A percentile compares a stretch with the other conserved stretches of the same genome.
phyloP scores from a whole-genome alignment of 1,284 basidiomycete genomes.

The Inonotus hispidus region DNA sequence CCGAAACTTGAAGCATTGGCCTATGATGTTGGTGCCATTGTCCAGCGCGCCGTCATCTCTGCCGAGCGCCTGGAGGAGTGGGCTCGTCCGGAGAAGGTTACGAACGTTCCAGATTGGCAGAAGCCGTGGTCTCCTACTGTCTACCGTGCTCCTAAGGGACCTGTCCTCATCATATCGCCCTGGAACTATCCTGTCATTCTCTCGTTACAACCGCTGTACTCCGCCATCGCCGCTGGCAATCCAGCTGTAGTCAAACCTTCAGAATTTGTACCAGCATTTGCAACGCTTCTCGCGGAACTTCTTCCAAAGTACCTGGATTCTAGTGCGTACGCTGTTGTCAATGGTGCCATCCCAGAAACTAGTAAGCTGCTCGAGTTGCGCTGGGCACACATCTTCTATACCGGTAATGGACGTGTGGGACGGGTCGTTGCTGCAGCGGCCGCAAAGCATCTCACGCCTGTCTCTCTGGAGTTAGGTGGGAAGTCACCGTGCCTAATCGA shows the following conservation, averaged over 20 bases:
- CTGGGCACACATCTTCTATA: conserved; percentile 19
- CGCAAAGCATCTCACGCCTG: conserved; percentile 67
- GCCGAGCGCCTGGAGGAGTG: conserved; percentile 47
- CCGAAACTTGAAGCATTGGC: conserved; percentile 38
- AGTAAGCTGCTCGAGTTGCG: conserved; percentile 24
- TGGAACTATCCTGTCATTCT: conserved; percentile 40
- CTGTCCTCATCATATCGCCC: conserved; percentile 32
- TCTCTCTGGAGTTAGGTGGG: conserved; percentile 58
- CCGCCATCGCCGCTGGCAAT: conserved; percentile 42
- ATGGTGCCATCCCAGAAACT: conserved; percentile 41
- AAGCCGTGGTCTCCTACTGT: conserved; percentile 29
- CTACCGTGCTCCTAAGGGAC: conserved; percentile 37
- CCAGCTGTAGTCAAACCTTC: conserved; percentile 42
- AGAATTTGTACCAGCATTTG: conserved; percentile 39
- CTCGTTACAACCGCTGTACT: conserved; percentile 34
- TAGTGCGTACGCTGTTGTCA: conserved; percentile 31
- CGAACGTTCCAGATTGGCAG: conserved; percentile 31
- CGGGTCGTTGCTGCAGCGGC: conserved; percentile 64
- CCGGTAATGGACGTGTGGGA: conserved; percentile 51
- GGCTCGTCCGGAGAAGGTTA: conserved; percentile 39
- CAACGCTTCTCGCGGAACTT: conserved; percentile 41
- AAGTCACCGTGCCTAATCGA: conserved; percentile 50
- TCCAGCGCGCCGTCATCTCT: conserved; percentile 42
- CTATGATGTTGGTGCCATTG: conserved; percentile 34
- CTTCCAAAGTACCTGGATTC: conserved; percentile 46